Evolutionary conservation across 331 rosid genomes (phyloP).

Genomic region (Pyrus hybrid): DNA sequence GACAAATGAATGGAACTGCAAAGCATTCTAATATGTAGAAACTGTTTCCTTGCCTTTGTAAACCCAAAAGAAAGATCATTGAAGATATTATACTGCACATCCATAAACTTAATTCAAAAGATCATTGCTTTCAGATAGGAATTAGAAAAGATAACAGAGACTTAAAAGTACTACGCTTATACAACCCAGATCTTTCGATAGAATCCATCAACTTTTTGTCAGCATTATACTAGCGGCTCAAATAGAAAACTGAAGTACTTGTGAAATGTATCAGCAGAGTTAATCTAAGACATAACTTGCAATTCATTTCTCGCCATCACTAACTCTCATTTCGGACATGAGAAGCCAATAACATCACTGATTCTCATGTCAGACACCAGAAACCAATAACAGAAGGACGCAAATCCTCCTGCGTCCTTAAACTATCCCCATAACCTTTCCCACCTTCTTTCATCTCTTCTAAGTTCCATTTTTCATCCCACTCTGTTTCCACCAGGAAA

Average conservation of each 20-base stretch:
- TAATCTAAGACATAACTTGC: no score
- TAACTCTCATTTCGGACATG: no score
- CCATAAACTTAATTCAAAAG: not conserved
- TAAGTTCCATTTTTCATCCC: not conserved
- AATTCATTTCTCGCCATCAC: no score
- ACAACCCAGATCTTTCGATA: not conserved
- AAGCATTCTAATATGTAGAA: not conserved
- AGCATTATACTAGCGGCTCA: not conserved
- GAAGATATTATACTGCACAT: not conserved
- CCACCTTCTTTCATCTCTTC: not conserved
- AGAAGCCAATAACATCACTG: not conserved
- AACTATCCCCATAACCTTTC: not conserved
- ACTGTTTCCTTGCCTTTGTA: not conserved
- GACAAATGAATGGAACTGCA: no score
- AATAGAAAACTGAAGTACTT: no score
- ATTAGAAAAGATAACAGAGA: not conserved
- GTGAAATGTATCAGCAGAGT: no score
- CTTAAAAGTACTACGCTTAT: not conserved
- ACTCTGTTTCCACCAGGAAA: not conserved
- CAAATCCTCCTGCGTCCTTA: not conserved
- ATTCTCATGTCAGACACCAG: not conserved
- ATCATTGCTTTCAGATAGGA: not conserved
- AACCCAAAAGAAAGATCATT: not conserved
- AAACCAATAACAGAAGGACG: not conserved
- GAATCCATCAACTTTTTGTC: not conserved